A percentile compares a stretch with the other conserved stretches of the same genome.
Conservation (phyloP, 2,329 filamentous ascomycete species). For the Fusarium subglutinans region DNA sequence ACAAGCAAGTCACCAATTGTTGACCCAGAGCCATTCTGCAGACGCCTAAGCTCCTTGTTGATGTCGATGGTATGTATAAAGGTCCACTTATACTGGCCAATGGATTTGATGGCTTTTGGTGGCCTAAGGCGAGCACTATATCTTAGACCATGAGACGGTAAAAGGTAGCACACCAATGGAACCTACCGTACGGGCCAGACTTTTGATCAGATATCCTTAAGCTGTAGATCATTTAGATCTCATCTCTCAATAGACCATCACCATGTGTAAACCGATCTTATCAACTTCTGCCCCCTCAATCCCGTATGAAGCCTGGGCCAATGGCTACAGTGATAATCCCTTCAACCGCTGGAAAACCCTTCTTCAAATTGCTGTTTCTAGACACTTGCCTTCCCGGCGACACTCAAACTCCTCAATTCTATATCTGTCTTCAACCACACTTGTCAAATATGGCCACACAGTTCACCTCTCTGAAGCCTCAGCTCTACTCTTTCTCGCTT, state of each 20-base stretch:
- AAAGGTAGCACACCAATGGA: neutral
- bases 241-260: neutral
- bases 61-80: too few relatives aligned
- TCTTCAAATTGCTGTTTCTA: neutral
- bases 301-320: neutral
- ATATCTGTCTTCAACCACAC: neutral
- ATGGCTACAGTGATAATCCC: neutral
- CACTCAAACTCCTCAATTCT: neutral
- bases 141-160: neutral
- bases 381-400: neutral
- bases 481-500: neutral
- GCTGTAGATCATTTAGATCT: neutral
- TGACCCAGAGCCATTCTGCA: neutral
- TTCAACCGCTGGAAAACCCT: neutral
- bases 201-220: neutral
- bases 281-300: neutral
- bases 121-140: neutral
- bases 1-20: neutral
- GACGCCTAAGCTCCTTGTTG: neutral
- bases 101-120: fast-evolving
- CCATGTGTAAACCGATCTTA: neutral
- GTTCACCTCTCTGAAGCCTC: neutral
- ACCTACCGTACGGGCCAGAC: neutral
- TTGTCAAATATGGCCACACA: neutral
- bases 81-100: neutral